Base-by-base conservation (phyloP, 169 alveolate species). In the Cardiosporidium cionae region DNA sequence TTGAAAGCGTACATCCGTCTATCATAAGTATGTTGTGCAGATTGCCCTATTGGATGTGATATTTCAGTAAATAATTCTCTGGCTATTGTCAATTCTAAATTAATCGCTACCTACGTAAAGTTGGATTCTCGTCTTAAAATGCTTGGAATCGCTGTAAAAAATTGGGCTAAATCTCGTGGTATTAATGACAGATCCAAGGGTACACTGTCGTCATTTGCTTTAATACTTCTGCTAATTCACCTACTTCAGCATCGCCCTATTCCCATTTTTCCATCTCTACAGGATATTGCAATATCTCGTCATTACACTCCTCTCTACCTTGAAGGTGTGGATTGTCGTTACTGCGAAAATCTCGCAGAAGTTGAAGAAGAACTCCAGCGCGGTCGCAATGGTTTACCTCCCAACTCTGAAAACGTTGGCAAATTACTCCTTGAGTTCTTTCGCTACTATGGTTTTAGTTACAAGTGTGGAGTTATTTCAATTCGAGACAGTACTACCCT, bases 291-390 rank as follows among this genome's bases (percentile, higher is more conserved):
- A 31, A 29, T 68, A 28, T 65, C n/a, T n/a, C 75, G 64, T 66
- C 36, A 28, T 34, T 34, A 37, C 34, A 74, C 80, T 4, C 79
- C 76, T 23, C 76, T 80, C 52, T 74, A 74, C 33, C 35, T 80
- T 16, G 68, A 33, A 32, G 86, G 86, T 2, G 79, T 74, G 36
- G 86, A 80, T 54, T 78, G 84, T 53, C 52, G 84, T 54, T 78
- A 62, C 69, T 68, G 76, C 32, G 16, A 70, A 0, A 66, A 75
- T 33, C 22, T 35, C 5, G 37, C 37, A 58, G 70, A 23, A 25
- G 44, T 72, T n/a, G n/a, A n/a, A n/a, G n/a, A n/a, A n/a, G n/a
- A n/a, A n/a, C n/a, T n/a, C n/a, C n/a, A n/a, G n/a, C n/a, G n/a
- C n/a, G n/a, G n/a, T n/a, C n/a, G n/a, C n/a, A n/a, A n/a, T n/a